Evolutionary conservation across 2,329 filamentous ascomycete species (phyloP).

Genomic region (Sporothrix luriei): DNA sequence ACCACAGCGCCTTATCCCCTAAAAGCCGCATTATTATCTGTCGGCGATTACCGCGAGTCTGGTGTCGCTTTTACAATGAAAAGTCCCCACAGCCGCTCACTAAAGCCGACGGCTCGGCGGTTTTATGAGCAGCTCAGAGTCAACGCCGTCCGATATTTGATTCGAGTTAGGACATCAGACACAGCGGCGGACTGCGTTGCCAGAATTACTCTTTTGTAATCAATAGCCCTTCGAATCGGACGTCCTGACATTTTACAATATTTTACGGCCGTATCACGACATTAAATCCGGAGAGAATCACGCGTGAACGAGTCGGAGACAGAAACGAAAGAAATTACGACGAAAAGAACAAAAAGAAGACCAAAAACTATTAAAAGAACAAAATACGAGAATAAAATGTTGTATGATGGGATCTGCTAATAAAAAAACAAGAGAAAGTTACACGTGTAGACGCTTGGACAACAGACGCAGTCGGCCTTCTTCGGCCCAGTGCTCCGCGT

Average conservation of each 20-base stretch:
- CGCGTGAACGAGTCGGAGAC: not conserved
- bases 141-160: not conserved
- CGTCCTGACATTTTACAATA: not conserved
- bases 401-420: slow-evolving; percentile 13
- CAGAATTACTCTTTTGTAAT: not conserved
- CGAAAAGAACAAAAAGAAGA: not conserved
- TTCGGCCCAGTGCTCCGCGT: not conserved
- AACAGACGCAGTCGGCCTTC: not conserved
- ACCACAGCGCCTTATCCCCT: slow-evolving; percentile 12
- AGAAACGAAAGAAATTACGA: not conserved
- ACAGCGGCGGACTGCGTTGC: not conserved
- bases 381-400: not conserved
- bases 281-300: not conserved
- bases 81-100: not conserved
- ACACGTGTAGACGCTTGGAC: not conserved
- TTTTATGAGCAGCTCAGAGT: not conserved
- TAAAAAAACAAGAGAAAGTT: slow-evolving; percentile 7
- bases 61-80: slow-evolving; percentile 8
- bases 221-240: too few relatives aligned
- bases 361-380: not conserved
- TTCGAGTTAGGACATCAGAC: not conserved
- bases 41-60: not conserved
- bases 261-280: not conserved
- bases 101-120: slow-evolving; percentile 16
- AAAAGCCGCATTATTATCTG: not conserved